Conservation (phyloP, 441 rosid species). For the Mallotus japonicus region DNA sequence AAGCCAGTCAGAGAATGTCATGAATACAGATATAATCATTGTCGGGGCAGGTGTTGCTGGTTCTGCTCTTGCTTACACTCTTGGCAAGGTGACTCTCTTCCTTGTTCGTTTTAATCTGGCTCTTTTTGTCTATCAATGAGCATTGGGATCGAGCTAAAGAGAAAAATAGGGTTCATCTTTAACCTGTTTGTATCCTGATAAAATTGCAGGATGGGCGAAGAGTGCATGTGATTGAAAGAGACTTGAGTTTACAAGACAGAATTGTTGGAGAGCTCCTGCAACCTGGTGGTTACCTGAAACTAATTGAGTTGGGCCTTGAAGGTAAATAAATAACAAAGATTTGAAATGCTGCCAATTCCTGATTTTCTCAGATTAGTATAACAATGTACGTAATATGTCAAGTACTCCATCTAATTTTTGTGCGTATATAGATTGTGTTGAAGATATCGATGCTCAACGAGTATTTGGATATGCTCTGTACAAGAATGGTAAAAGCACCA, state of each 20-base stretch:
- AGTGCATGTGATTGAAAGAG: too few relatives aligned
- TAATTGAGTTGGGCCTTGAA: constrained; percentile 64
- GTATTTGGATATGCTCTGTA: not conserved
- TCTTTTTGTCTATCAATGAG: too few relatives aligned
- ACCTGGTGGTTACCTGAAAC: constrained; percentile 36
- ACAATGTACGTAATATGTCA: too few relatives aligned
- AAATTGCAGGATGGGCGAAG: constrained; percentile 38
- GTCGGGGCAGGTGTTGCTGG: too few relatives aligned
- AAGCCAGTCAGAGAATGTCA: not conserved
- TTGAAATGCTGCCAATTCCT: constrained; percentile 31
- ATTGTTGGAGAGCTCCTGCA: too few relatives aligned
- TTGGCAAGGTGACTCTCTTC: constrained; percentile 6
- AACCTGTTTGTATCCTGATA: not conserved
- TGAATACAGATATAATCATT: not conserved
- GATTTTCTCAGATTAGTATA: too few relatives aligned
- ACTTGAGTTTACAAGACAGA: too few relatives aligned
- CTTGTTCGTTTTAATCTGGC: too few relatives aligned
- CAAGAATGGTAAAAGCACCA: too few relatives aligned
- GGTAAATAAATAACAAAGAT: constrained; percentile 32
- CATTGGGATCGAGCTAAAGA: not conserved
- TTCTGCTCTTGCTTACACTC: constrained; percentile 6
- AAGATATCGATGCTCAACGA: too few relatives aligned
- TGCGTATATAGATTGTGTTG: too few relatives aligned
- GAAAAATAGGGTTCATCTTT: not conserved
- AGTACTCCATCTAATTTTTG: too few relatives aligned